Evolutionary conservation across 768 basidiomycete species (phyloP).

Genomic region (Pleurotus sapidus): DNA sequence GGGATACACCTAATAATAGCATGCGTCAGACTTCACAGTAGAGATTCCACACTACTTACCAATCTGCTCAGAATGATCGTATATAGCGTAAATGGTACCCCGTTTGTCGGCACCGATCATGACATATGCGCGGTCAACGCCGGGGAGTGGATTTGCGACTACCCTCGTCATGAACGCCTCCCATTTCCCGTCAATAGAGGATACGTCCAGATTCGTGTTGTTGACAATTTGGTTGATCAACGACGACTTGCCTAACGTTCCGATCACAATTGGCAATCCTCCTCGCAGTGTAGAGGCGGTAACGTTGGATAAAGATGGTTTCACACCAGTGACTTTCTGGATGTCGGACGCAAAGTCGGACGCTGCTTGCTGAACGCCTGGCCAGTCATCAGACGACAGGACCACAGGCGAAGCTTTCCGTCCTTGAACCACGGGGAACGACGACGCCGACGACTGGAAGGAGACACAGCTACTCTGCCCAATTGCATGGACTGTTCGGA

Average conservation of each 20-base stretch:
- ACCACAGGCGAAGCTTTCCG: constrained; percentile 46
- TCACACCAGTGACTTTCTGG: constrained; percentile 52
- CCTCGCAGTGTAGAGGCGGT: constrained; percentile 32
- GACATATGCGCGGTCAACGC: constrained; percentile 59
- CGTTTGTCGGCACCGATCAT: constrained; percentile 69
- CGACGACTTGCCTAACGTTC: constrained; percentile 58
- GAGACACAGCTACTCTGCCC: constrained; percentile 49
- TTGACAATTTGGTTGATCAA: constrained; percentile 52
- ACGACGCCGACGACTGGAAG: constrained; percentile 32
- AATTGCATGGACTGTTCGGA: constrained; percentile 31
- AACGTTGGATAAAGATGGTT: constrained; percentile 49
- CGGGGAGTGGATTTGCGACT: constrained; percentile 54
- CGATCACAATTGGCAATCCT: constrained; percentile 54
- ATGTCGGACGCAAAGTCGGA: constrained; percentile 62
- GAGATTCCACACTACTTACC: constrained; percentile 29
- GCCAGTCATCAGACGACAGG: constrained; percentile 56
- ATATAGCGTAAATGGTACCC: constrained; percentile 64
- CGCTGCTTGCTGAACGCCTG: constrained; percentile 60
- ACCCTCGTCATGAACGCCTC: constrained; percentile 55
- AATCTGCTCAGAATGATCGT: constrained; percentile 70
- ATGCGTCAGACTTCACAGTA: neutral
- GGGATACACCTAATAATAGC: constrained; percentile 49
- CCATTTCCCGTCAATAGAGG: constrained; percentile 61
- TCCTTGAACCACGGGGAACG: constrained; percentile 43
- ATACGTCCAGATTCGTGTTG: constrained; percentile 50